Base-by-base conservation (phyloP, 768 basidiomycete species). In the Tephrocybe rancida region DNA sequence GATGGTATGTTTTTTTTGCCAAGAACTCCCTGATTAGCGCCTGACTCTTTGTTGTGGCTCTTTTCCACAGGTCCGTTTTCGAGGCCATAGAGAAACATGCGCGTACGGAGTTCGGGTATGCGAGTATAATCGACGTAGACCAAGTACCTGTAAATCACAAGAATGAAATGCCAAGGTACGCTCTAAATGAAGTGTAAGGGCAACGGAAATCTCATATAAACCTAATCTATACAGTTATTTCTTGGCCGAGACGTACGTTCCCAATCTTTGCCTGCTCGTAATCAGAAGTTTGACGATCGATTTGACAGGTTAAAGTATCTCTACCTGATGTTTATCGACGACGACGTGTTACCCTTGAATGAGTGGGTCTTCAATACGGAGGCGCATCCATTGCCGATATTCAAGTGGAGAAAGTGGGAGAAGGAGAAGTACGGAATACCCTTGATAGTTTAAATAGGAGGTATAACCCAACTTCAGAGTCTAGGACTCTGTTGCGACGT, bases 371-470 rank as follows among this genome's bases (percentile, higher is more conserved):
- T 85, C 56, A 85, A 85, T 55, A 83, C 83, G 0, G 81, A 85
- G 64, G 92, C 88, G 21, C 92, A 92, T 62, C 90, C 91, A 16
- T 66, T 92, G n/a, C 89, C 88, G 2, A 74, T 89, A 22, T 87
- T 89, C 54, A 62, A 76, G 21, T 90, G 87, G 89, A 79, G 64
- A 13, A 61, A 71, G 27, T 73, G 76, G 72, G 84, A 88, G 67
- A 80, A 73, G 56, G 64, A 70, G 52, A 63, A 60, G 44, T 81
- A 78, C 61, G 74, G 72, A 25, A 76, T 83, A 54, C 42, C 47
- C 24, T 25, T 38, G 14, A 50, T 24, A n/a, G 0, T 45, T 18
- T 52, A 45, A 18, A 13, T 38, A 2, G 16, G 26, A 18, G 19
- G 38, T 5, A 4, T 41, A 6, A 41, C 13, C 11, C n/a, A 24